Evolutionary conservation across 371 early-diverging fungal genomes (phyloP), one percentile per base, ranked within the genome.

Genomic region (Saksenaea oblongispora): DNA sequence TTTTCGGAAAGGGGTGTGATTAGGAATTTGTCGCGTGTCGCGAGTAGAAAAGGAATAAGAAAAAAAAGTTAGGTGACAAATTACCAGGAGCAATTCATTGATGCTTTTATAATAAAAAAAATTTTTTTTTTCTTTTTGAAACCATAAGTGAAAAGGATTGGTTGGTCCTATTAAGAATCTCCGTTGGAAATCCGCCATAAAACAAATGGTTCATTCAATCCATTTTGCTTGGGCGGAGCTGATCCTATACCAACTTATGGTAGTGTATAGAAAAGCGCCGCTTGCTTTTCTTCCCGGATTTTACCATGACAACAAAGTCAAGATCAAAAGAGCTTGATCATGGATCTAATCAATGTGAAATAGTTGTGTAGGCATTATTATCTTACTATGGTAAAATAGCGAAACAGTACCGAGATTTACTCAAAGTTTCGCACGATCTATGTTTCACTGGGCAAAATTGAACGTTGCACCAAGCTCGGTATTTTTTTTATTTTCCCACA

Each of bases 371-470:
- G 8, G 27, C n/a, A 9, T 22, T 47, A 18, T 47, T 47, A 22
- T 4, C 51, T 47, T 47, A 22, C 51, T 47, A 47, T 47, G 51
- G 51, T 47, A 47, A 47, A n/a, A 47, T 47, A 47, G 51, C 51
- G 51, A 47, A 10, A 47, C 51, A 18, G 22, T 47, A 22, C 51
- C 51, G 24, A 47, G 51, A 47, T 47, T 22, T 47, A 22, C 51
- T 47, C 24, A 7, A 47, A 47, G 22, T 47, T 47, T 47, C 51
- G 51, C 51, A 47, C 51, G 51, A 47, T 47, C 51, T 47, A 47
- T 47, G 51, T 47, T 47, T 47, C 51, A 47, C 51, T 10, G 51
- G 8, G 51, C 51, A 5, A 47, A 8, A 47, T n/a, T 17, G 9
- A 47, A 5, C 2, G 51, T 47, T 47, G 51, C 51, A 47, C 51